Conservation (phyloP, 768 basidiomycete genomes). For the Psilocybe azurescens region DNA sequence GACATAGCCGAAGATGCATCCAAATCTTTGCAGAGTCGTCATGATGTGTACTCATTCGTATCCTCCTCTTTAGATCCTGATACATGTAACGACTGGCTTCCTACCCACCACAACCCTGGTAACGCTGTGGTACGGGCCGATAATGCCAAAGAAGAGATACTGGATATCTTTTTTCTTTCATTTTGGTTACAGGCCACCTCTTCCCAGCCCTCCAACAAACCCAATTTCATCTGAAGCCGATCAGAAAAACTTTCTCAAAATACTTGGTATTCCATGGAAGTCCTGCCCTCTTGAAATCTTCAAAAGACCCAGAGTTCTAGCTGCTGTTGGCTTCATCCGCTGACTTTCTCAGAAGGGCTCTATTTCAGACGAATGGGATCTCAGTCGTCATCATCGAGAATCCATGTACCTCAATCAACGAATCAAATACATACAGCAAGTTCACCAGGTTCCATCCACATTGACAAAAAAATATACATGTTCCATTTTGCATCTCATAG, state of each 20-base stretch:
- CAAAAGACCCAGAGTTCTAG: not conserved
- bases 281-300: not conserved
- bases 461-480: not conserved
- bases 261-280: not conserved
- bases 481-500: not conserved
- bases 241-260: slow-evolving; percentile 1
- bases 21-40: not conserved
- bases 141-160: not conserved
- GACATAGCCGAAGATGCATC: not conserved
- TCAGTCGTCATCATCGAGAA: not conserved
- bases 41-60: not conserved
- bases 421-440: no score
- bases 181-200: slow-evolving; percentile 1
- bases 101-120: not conserved
- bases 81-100: not conserved
- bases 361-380: slow-evolving; percentile 3
- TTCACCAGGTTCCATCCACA: no score
- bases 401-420: not conserved
- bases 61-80: not conserved
- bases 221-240: not conserved
- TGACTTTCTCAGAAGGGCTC: not conserved
- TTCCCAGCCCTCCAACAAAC: not conserved
- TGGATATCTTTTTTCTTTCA: not conserved
- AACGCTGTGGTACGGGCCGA: not conserved
- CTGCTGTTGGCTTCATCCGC: not conserved